These are phyloP conservation scores for Lactifluus pinguis DNA, from an alignment of 768 basidiomycete species.

Conservation along the genomic window DNA sequence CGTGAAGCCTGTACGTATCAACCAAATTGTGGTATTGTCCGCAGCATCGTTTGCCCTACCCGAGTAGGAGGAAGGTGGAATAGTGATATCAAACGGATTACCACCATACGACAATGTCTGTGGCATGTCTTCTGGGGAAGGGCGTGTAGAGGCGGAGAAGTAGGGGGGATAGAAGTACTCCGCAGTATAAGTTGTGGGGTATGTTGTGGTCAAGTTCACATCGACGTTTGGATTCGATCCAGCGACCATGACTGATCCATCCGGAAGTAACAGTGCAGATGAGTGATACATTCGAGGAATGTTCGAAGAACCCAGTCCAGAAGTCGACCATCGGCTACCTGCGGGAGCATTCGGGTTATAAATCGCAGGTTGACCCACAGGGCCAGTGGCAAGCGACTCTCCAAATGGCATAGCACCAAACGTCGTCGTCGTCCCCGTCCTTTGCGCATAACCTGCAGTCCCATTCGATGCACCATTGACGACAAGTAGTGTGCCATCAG, in stretches of 20 bases:
- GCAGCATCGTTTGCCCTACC: slow-evolving; percentile 63
- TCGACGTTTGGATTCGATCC: slow-evolving; percentile 94
- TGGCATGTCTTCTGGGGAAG: slow-evolving; percentile 61
- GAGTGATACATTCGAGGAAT: slow-evolving; percentile 90
- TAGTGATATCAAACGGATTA: slow-evolving; percentile 59
- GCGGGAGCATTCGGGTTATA: slow-evolving; percentile 68
- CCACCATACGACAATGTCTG: slow-evolving; percentile 80
- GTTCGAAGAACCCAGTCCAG: slow-evolving; percentile 47
- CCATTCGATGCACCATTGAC: slow-evolving; percentile 80
- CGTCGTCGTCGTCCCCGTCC: slow-evolving; percentile 27
- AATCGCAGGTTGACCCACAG: slow-evolving; percentile 69
- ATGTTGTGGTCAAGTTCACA: slow-evolving; percentile 50
- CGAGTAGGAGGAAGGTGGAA: slow-evolving; percentile 57
- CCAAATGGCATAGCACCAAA: slow-evolving; percentile 55
- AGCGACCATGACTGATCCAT: slow-evolving; percentile 77
- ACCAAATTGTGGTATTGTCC: slow-evolving; percentile 61
- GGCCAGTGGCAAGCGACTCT: slow-evolving; percentile 70
- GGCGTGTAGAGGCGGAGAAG: slow-evolving; percentile 61
- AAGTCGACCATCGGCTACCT: slow-evolving; percentile 68
- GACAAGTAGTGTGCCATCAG: slow-evolving; percentile 69
- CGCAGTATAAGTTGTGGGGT: slow-evolving; percentile 70
- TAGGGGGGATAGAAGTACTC: slow-evolving; percentile 92
- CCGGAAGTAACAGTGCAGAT: slow-evolving; percentile 79
- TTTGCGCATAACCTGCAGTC: slow-evolving; percentile 75
- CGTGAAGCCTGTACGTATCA: slow-evolving; percentile 80